Base-by-base conservation (phyloP, 2,329 filamentous ascomycete genomes). In the Lachnellula suecica region DNA sequence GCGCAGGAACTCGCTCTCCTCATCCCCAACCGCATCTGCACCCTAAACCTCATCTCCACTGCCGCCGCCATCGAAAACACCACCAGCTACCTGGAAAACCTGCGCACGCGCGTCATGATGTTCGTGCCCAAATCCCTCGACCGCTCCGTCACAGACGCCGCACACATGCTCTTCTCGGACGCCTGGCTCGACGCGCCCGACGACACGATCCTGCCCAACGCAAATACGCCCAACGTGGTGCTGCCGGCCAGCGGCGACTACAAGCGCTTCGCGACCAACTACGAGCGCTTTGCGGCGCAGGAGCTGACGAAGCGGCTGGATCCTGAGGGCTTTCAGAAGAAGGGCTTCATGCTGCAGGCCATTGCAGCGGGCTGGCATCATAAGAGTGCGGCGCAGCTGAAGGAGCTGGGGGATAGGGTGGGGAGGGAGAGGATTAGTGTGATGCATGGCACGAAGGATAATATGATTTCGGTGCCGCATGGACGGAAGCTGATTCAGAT, bases 361-460 rank as follows among this genome's bases (percentile, higher is more conserved):
- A 75, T 90, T 46, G 91, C 91, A 1, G 89, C 87, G 0, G 88
- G 84, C 1, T 89, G 89, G 81, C 91, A 96, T 69, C 74, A 82
- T 69, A 96, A 96, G 75, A 83, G 78, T 11, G 68, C 79, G 0
- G 78, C 72, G 53, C 86, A 95, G 70, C 70, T 96, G 42, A 72
- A 71, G 58, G 72, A 78, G 56, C 75, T 96, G 57, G 87, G 79
- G 0, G 83, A 91, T 59, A 71, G 69, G 24, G 79, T 96, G 1
- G 89, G 89, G 0, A 77, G 88, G 48, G 81, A 87, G 58, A 74
- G 90, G 27, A 92, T 96, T 58, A 70, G 89, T 61, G 81, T 96
- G 4, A 69, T 93, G 59, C 91, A 96, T 69, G 91, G 91, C 7
- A 85, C 79, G 1, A 71, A 71, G 9, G 91, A 96, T 70, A 75